Evolutionary conservation across 805 yeast species (phyloP), one percentile per base, ranked within the genome.

Genomic region (Blastobotrys mokoenaii): DNA sequence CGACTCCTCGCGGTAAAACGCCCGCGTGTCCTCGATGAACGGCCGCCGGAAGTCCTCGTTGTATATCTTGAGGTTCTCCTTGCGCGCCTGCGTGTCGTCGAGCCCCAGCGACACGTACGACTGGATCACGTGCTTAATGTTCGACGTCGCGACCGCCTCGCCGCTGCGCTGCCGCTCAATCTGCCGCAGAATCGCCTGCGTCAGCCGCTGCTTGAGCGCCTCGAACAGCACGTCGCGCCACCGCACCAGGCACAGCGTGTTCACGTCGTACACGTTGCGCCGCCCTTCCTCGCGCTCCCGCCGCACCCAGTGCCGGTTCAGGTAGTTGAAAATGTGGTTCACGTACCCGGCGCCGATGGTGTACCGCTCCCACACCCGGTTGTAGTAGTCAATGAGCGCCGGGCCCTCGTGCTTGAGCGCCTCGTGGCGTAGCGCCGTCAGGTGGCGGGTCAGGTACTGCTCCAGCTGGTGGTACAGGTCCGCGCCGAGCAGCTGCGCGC

Each of bases 281-380:
- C 86, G 78, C 14, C 97, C 97, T 61, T 90, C 97, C 37, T 87
- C 83, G 59, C 97, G 76, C 65, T 90, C 97, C 59, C 94, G 89
- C 55, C 84, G 84, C 38, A 94, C 96, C 98, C 98, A 93, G 66
- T 90, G 93, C 50, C 97, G 76, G 65, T 93, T 93, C 76, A 93
- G 80, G 65, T 93, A 93, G 62, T 90, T 96, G 58, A 93, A 85
- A 4, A 94, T 89, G 61, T 94, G 93, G 63, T 87, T 88, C 62
- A 93, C 67, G 64, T 86, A 84, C 12, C 88, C 84, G 1, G 97
- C 95, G 22, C 97, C 97, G 44, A 86, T 79, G 17, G 94, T 79
- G 62, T 76, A 93, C 49, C 97, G 76, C 51, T 80, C 79, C 96
- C 97, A 94, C 52, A 82, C 78, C 58, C 80, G 73, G 38, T 86